phyloP scores from a whole-genome alignment of 176 grass and related monocot species.

The Phoenix dactylifera region DNA sequence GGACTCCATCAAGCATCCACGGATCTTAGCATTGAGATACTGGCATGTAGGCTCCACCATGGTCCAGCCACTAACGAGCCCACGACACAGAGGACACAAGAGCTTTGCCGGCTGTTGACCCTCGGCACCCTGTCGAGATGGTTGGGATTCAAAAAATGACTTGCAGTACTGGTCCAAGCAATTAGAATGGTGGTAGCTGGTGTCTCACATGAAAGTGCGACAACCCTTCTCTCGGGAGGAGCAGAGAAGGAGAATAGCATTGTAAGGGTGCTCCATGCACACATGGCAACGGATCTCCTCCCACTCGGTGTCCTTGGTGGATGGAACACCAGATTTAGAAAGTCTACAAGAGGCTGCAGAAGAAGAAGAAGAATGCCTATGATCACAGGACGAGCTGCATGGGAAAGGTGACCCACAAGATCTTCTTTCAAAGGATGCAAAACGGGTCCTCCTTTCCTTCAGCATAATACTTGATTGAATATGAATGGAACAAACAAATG shows the following conservation, averaged over 20 bases:
- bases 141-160: slow-evolving; percentile 34
- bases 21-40: slow-evolving; percentile 55
- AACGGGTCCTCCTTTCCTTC: slow-evolving; percentile 54
- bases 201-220: slow-evolving; percentile 74
- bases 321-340: neutral
- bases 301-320: slow-evolving; percentile 45
- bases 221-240: slow-evolving; percentile 70
- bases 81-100: slow-evolving; percentile 58
- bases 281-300: slow-evolving; percentile 70
- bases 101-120: slow-evolving; percentile 29
- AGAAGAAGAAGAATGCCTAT: slow-evolving; percentile 9
- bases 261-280: slow-evolving; percentile 94
- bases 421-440: slow-evolving; percentile 17
- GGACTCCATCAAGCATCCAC: slow-evolving; percentile 53
- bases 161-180: slow-evolving; percentile 73
- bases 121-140: slow-evolving; percentile 9
- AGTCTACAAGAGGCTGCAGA: slow-evolving; percentile 14
- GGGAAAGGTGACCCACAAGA: slow-evolving; percentile 30
- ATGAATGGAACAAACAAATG: too few species aligned
- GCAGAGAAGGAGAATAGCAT: slow-evolving; percentile 64
- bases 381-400: slow-evolving; percentile 3
- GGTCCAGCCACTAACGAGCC: slow-evolving; percentile 45
- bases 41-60: slow-evolving; percentile 43
- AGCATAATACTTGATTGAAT: slow-evolving; percentile 37
- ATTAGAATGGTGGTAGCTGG: slow-evolving; percentile 60